Conservation (phyloP, 2,329 filamentous ascomycete genomes). For the Bertia moriformis region DNA sequence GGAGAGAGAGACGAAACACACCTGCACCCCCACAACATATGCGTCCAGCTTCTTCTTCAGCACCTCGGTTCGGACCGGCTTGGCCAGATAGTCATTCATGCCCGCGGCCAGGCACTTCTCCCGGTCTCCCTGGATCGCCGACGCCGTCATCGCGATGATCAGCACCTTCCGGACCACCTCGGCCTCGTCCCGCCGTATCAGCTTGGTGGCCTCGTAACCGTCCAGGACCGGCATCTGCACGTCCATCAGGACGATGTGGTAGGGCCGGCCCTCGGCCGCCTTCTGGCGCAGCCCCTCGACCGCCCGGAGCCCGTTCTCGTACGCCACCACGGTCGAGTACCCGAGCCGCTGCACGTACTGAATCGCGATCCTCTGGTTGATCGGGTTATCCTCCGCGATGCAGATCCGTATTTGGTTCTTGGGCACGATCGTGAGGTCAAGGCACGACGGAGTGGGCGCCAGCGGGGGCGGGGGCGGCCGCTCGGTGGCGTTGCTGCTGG, state of each 20-base stretch:
- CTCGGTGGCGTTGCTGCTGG: not conserved
- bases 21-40: too few relatives aligned
- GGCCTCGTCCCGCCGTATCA: constrained; percentile 63
- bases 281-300: constrained; percentile 70
- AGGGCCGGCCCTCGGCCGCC: constrained; percentile 58
- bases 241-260: constrained; percentile 88
- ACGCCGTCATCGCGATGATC: constrained; percentile 96
- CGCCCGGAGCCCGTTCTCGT: constrained; percentile 76
- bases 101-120: constrained; percentile 92
- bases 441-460: too few relatives aligned
- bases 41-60: constrained; percentile 79
- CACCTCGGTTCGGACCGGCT: constrained; percentile 80
- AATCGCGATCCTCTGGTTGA: constrained; percentile 88
- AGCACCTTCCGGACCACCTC: constrained; percentile 67
- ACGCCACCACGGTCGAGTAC: constrained; percentile 69
- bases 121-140: constrained; percentile 81
- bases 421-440: constrained; percentile 60
- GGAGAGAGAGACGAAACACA: too few relatives aligned
- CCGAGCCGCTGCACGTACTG: constrained; percentile 78
- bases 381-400: constrained; percentile 87
- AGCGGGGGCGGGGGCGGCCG: not conserved
- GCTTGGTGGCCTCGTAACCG: constrained; percentile 78
- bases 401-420: constrained; percentile 72
- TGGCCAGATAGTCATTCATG: constrained; percentile 96
- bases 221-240: constrained; percentile 92